A percentile compares a stretch with the other conserved stretches of the same genome.
Evolutionary conservation across 371 early-diverging fungal species (phyloP).

Genomic region (Mortierella sp.): DNA sequence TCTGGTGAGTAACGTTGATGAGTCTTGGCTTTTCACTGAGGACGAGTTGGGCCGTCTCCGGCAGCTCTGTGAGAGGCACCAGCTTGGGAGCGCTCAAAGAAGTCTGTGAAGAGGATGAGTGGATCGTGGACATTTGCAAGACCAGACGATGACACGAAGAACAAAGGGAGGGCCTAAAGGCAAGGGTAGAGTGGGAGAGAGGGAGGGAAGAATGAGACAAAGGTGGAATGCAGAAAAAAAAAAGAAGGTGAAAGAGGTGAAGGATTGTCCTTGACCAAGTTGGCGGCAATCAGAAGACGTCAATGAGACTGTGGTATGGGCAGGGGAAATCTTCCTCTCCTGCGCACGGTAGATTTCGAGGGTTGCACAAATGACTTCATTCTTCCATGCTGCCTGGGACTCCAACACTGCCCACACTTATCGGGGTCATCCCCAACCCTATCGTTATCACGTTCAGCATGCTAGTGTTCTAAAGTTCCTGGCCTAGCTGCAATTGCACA

Average conservation of each 20-base stretch:
- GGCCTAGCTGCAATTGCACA: too few species aligned
- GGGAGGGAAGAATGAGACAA: background rate
- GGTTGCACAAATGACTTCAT: too few species aligned
- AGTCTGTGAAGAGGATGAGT: constrained; percentile 33
- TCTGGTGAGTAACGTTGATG: constrained; percentile 73
- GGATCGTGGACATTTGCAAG: constrained; percentile 23
- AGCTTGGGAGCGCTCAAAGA: constrained; percentile 25
- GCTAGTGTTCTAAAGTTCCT: too few species aligned
- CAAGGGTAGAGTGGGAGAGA: background rate
- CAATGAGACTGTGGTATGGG: too few species aligned
- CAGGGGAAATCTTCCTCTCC: too few species aligned
- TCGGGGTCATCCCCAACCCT: too few species aligned
- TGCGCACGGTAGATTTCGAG: too few species aligned
- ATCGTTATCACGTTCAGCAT: too few species aligned
- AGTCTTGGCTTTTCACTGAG: constrained; percentile 56
- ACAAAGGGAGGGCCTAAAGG: background rate
- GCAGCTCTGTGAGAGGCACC: constrained; percentile 44
- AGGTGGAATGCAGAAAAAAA: background rate
- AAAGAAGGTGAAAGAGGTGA: background rate
- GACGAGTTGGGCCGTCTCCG: constrained; percentile 45
- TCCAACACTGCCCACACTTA: too few species aligned
- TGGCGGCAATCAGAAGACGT: constrained; percentile 2
- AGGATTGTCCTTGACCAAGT: background rate
- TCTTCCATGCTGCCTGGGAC: too few species aligned
- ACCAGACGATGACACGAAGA: background rate